phyloP scores from a whole-genome alignment of 352 stramenopile genomes.

The Peronospora farinosa region DNA sequence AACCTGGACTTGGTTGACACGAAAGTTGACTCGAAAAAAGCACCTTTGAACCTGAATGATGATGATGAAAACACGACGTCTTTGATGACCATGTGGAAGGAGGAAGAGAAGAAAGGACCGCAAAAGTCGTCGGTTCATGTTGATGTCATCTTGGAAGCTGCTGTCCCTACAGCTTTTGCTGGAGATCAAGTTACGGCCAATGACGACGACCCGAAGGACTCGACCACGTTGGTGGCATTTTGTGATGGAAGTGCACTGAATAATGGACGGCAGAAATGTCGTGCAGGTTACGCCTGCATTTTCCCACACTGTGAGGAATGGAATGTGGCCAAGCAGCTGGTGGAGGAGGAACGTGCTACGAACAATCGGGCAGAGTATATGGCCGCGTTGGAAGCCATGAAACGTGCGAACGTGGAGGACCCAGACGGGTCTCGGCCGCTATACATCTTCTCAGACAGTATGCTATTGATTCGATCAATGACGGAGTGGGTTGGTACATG shows the following conservation, averaged over 20 bases:
- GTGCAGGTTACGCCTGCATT: conserved; percentile 66
- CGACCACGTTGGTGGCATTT: conserved; percentile 59
- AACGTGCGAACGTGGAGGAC: conserved; percentile 56
- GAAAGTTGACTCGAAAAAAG: no score
- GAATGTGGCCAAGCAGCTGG: conserved; percentile 54
- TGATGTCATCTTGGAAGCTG: no score
- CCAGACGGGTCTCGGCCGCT: conserved; percentile 27
- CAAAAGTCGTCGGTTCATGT: no score
- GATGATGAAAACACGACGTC: no score
- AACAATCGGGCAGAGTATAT: conserved; percentile 58
- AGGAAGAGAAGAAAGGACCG: no score
- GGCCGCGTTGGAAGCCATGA: conserved; percentile 54
- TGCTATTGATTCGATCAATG: conserved; percentile 77
- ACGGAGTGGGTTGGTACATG: conserved; percentile 64
- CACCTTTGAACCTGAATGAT: no score
- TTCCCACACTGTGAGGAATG: conserved; percentile 58
- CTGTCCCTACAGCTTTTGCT: no score
- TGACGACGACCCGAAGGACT: conserved; percentile 44
- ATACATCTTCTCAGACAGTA: conserved; percentile 74
- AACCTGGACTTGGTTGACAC: no score
- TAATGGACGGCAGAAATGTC: conserved; percentile 48
- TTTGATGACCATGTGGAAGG: no score
- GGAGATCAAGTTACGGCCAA: no score
- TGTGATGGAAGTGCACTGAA: conserved; percentile 68
- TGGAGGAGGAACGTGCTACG: conserved; percentile 35